phyloP scores from a whole-genome alignment of 176 grass and related monocot genomes.

The Thinopyrum elongatum region DNA sequence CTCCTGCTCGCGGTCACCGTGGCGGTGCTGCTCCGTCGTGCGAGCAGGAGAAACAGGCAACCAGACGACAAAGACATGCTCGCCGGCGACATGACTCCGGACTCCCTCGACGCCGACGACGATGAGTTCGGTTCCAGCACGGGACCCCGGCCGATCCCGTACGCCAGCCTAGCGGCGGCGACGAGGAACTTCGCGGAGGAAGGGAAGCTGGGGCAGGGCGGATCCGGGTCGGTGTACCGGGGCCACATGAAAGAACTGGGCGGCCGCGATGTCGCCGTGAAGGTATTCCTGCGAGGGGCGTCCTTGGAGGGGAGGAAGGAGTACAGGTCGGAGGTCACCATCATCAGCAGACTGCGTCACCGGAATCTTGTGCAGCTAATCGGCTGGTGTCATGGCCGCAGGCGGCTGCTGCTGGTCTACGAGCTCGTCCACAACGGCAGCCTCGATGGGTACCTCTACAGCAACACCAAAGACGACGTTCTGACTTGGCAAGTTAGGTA shows the following conservation, averaged over 20 bases:
- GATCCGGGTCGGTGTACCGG: conserved; percentile 58
- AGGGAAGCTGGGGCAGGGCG: conserved; percentile 55
- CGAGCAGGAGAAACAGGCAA: not conserved
- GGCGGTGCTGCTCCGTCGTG: not conserved
- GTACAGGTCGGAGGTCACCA: conserved; percentile 58
- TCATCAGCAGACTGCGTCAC: conserved; percentile 62
- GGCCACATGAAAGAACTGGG: conserved; percentile 34
- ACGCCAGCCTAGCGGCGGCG: conserved; percentile 28
- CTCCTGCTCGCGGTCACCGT: not conserved
- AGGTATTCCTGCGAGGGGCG: conserved; percentile 43
- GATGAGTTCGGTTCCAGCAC: conserved; percentile 35
- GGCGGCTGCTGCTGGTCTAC: conserved; percentile 45
- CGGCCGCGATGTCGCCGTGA: conserved; percentile 50
- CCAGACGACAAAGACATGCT: not conserved
- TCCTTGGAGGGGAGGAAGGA: conserved; percentile 54
- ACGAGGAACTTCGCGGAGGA: conserved; percentile 39
- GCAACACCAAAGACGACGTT: not conserved
- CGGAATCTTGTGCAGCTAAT: conserved; percentile 69
- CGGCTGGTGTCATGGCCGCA: conserved; percentile 62
- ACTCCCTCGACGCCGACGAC: conserved; percentile 4
- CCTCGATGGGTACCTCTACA: conserved; percentile 55
- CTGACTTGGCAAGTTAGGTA: conserved; percentile 44
- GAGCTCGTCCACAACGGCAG: conserved; percentile 56
- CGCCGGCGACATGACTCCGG: conserved; percentile 27
- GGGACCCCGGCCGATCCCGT: conserved; percentile 27